Evolutionary conservation across 148 eudicot species (phyloP), one percentile per base, ranked within the genome.

Genomic region (Diospyros kaki): DNA sequence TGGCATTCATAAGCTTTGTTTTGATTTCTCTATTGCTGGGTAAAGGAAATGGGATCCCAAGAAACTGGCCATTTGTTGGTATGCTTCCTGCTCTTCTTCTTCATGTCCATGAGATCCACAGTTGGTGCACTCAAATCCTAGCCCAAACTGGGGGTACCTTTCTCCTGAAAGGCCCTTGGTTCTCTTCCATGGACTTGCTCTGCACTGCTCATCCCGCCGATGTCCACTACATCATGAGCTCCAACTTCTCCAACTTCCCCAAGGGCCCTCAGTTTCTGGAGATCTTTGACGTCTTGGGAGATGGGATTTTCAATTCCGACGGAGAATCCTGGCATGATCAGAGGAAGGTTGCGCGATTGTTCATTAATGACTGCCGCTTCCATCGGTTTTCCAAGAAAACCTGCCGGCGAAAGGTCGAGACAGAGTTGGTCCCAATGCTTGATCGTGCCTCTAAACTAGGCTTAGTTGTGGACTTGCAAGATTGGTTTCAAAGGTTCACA

Each of bases 251-350:
- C 0, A 90, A 90, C 69, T 88, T 83, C 68, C 90, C 83, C 1
- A 90, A 90, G 52, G 92, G 90, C 1, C 51, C 80, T 1, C 63
- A 80, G 14, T 86, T 83, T 54, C 75, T 55, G 42, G 76, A 84
- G 67, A 86, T 83, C 0, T 83, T 90, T 6, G 89, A 90, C 7
- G 80, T 86, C 11, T 70, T 88, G 18, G 89, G 94, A 56, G 88
- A 84, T 9, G 91, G 89, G 44, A 84, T 88, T 15, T 81, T 87
- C 67, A 90, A 84, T 15, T 64, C 86, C 0, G 91, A 87, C 39
- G 54, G 3, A 9, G 80, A 81, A 1, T 13, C 74, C 38, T 86
- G 94, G 94, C 71, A 59, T 65, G 44, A 9, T 4, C 87, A 88
- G 71, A 72, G 89, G n/a, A 83, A 64, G 53, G 44, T 67, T 53